A percentile compares a stretch with the other conserved stretches of the same genome.
phyloP scores from a whole-genome alignment of 345 rosid species.

The Euclidium syriacum region DNA sequence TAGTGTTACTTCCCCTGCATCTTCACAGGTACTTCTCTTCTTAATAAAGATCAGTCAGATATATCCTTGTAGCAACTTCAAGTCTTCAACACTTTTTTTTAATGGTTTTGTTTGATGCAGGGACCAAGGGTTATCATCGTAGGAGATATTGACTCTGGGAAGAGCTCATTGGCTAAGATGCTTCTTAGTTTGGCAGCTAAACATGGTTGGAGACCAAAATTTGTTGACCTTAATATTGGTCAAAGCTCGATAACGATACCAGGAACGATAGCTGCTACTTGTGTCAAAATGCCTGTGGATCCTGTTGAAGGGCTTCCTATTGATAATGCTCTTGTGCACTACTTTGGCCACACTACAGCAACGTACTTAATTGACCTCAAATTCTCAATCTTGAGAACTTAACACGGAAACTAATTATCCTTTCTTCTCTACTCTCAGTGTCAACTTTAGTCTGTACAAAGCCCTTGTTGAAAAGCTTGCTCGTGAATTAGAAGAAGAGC shows the following conservation, averaged over 20 bases:
- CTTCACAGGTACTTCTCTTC: slow-evolving; percentile 39
- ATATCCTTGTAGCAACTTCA: neutral
- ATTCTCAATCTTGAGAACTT: neutral
- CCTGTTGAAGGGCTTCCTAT: slow-evolving; percentile 80
- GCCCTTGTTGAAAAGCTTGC: slow-evolving; percentile 71
- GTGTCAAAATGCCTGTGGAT: slow-evolving; percentile 69
- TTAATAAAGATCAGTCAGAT: neutral
- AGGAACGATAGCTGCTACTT: slow-evolving; percentile 73
- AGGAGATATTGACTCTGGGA: slow-evolving; percentile 68
- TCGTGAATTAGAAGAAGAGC: slow-evolving; percentile 57
- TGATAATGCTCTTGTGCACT: slow-evolving; percentile 72
- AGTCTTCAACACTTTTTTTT: neutral
- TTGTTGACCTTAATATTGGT: slow-evolving; percentile 77
- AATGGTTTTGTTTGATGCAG: slow-evolving; percentile 26
- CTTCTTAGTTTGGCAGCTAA: slow-evolving; percentile 92
- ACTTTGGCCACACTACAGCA: slow-evolving; percentile 62
- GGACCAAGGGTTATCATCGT: slow-evolving; percentile 83
- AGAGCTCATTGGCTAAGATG: slow-evolving; percentile 71
- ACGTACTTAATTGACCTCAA: slow-evolving; percentile 44
- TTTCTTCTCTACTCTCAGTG: slow-evolving; percentile 34
- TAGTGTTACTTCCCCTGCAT: slow-evolving; percentile 33
- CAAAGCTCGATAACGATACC: slow-evolving; percentile 75
- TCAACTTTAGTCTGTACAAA: slow-evolving; percentile 54
- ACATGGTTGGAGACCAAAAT: slow-evolving; percentile 76
- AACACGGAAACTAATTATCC: neutral